Evolutionary conservation across 495 filamentous ascomycete genomes (phyloP).

Genomic region (Amphirosellinia nigrospora): DNA sequence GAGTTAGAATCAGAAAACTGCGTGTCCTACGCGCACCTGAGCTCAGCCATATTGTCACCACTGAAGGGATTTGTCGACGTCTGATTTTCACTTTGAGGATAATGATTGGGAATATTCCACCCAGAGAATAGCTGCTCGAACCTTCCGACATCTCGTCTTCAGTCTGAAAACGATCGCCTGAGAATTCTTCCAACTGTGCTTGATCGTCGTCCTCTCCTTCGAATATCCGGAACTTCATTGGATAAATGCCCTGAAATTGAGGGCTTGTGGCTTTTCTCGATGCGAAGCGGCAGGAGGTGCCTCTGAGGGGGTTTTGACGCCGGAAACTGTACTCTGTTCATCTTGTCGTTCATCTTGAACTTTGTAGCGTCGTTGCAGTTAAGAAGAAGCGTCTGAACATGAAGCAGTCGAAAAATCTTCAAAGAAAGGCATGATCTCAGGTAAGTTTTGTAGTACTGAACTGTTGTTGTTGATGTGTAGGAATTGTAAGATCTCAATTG

Average conservation of each 20-base stretch:
- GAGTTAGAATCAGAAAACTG: too few relatives aligned
- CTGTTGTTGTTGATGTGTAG: background rate
- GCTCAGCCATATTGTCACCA: too few relatives aligned
- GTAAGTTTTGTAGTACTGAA: background rate
- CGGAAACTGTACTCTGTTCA: background rate
- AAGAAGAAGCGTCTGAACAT: background rate
- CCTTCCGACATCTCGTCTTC: too few relatives aligned
- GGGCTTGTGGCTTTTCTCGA: background rate
- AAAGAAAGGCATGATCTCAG: background rate
- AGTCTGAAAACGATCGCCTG: too few relatives aligned
- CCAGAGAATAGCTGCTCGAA: too few relatives aligned
- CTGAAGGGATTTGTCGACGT: too few relatives aligned
- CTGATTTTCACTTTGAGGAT: background rate
- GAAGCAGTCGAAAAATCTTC: conserved; percentile 1
- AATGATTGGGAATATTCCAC: too few relatives aligned
- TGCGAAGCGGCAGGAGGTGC: background rate
- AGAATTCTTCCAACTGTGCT: background rate
- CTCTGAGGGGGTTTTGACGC: background rate
- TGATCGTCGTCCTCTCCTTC: background rate
- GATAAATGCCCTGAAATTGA: background rate
- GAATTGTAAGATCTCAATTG: background rate
- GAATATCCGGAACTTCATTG: background rate
- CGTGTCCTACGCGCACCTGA: too few relatives aligned
- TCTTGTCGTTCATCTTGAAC: conserved; percentile 8
- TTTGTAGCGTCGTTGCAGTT: background rate